Conservation (phyloP, 2,329 filamentous ascomycete genomes). For the Akanthomyces uredinophilus region DNA sequence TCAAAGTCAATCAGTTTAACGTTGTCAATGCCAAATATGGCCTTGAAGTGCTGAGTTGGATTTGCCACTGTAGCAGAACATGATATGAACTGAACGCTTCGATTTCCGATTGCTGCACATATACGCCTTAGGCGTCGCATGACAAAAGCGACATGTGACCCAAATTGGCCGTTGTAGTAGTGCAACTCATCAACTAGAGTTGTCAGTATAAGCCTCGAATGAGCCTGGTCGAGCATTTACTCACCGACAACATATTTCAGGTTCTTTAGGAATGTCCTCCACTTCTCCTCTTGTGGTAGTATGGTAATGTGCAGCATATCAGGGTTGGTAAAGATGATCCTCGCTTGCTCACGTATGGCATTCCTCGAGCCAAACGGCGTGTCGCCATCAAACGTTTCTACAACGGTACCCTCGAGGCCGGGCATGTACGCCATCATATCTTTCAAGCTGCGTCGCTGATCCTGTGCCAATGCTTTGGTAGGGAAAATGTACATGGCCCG, state of each 20-base stretch:
- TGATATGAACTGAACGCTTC: constrained; percentile 80
- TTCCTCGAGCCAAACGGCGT: constrained; percentile 78
- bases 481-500: constrained; percentile 97
- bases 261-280: constrained; percentile 84
- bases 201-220: neutral
- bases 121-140: constrained; percentile 85
- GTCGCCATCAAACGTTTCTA: constrained; percentile 95
- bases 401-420: constrained; percentile 66
- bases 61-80: constrained; percentile 97
- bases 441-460: constrained; percentile 83
- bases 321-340: constrained; percentile 95
- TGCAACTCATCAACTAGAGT: constrained; percentile 73
- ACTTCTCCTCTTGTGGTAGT: constrained; percentile 82
- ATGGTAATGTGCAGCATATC: constrained; percentile 97
- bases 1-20: constrained; percentile 84
- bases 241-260: constrained; percentile 76
- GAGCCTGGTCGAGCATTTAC: constrained; percentile 18
- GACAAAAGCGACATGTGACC: constrained; percentile 88
- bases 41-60: constrained; percentile 83
- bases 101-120: constrained; percentile 86
- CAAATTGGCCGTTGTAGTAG: constrained; percentile 93
- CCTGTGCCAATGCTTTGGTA: constrained; percentile 92
- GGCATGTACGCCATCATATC: constrained; percentile 79
- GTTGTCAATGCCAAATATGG: constrained; percentile 83
- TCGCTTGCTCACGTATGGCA: constrained; percentile 76